A percentile compares a stretch with the other conserved stretches of the same genome.
These are phyloP conservation scores for Ceratocystis variospora DNA, from an alignment of 2,329 filamentous ascomycete genomes.

Conservation along the genomic window DNA sequence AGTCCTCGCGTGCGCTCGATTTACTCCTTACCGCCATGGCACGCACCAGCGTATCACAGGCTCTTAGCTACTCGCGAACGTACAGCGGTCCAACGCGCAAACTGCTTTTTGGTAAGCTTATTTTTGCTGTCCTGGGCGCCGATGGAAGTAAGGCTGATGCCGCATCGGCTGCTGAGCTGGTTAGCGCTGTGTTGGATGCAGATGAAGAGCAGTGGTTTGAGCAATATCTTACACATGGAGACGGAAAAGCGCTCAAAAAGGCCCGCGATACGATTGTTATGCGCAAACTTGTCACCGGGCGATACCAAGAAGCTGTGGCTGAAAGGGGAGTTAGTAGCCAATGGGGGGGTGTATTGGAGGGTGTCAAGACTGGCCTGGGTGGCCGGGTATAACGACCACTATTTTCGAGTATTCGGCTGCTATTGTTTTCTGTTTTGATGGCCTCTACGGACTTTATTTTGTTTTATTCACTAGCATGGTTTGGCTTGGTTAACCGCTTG, in stretches of 20 bases:
- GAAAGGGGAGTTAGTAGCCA: conserved; percentile 33
- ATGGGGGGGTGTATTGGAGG: conserved; percentile 39
- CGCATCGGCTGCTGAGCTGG: conserved; percentile 51
- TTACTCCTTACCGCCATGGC: conserved; percentile 58
- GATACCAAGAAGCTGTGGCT: conserved; percentile 35
- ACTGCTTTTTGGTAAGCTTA: conserved; percentile 51
- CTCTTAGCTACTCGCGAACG: conserved; percentile 57
- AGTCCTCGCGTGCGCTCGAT: conserved; percentile 45
- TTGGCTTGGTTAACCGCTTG: not conserved
- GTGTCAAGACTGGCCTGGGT: conserved; percentile 34
- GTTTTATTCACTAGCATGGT: not conserved
- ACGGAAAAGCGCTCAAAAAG: conserved; percentile 48
- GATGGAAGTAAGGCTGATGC: conserved; percentile 31
- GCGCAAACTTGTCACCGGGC: conserved; percentile 56
- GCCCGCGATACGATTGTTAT: conserved; percentile 63
- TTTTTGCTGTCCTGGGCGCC: conserved; percentile 42
- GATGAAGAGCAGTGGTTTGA: conserved; percentile 64
- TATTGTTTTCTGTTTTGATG: not conserved
- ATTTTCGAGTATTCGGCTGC: not conserved
- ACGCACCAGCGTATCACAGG: conserved; percentile 53
- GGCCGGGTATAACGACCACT: conserved; percentile 1
- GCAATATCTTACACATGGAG: conserved; percentile 49
- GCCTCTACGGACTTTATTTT: conserved; percentile 8
- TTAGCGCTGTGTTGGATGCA: conserved; percentile 56
- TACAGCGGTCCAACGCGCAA: conserved; percentile 48